These are phyloP conservation scores for Suhomyces prunicola DNA, from an alignment of 805 yeast genomes.

Conservation along the genomic window DNA sequence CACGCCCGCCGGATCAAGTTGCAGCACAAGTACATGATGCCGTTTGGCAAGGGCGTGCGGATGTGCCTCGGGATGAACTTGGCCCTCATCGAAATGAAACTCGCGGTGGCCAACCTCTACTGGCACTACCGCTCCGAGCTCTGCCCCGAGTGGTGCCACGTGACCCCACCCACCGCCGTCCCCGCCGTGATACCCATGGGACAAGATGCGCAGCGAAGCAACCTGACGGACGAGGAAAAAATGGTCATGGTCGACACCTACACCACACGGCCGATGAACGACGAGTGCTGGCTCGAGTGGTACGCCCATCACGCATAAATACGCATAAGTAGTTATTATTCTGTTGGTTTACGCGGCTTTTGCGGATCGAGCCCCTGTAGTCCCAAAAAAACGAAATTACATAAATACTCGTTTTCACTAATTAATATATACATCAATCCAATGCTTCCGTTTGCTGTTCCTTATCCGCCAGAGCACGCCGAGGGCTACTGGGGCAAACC, in stretches of 20 bases:
- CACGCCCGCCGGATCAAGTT: constrained; percentile 34
- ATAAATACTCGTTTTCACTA: background rate
- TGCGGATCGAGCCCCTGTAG: background rate
- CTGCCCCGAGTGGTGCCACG: constrained; percentile 43
- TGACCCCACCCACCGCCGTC: constrained; percentile 11
- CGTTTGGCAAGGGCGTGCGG: constrained; percentile 70
- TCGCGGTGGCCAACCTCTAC: constrained; percentile 52
- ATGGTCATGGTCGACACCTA: constrained; percentile 59
- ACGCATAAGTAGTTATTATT: too few relatives aligned
- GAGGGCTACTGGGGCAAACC: constrained; percentile 76
- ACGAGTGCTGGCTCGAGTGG: constrained; percentile 52
- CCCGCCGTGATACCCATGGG: constrained; percentile 15
- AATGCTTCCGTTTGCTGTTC: constrained; percentile 49
- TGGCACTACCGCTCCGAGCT: constrained; percentile 43
- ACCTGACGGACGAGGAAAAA: constrained; percentile 39
- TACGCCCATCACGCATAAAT: constrained; percentile 2
- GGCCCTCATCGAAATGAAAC: constrained; percentile 64
- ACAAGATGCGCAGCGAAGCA: constrained; percentile 12
- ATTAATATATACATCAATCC: background rate
- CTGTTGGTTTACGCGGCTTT: too few relatives aligned
- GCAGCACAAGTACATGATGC: constrained; percentile 57
- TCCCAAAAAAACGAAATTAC: too few relatives aligned
- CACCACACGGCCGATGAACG: constrained; percentile 49
- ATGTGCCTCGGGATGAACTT: constrained; percentile 74
- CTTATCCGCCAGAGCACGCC: constrained; percentile 55